A percentile compares a stretch with the other conserved stretches of the same genome.
These are phyloP conservation scores for Candida gigantensis DNA, from an alignment of 1,139 yeast species.

Conservation along the genomic window DNA sequence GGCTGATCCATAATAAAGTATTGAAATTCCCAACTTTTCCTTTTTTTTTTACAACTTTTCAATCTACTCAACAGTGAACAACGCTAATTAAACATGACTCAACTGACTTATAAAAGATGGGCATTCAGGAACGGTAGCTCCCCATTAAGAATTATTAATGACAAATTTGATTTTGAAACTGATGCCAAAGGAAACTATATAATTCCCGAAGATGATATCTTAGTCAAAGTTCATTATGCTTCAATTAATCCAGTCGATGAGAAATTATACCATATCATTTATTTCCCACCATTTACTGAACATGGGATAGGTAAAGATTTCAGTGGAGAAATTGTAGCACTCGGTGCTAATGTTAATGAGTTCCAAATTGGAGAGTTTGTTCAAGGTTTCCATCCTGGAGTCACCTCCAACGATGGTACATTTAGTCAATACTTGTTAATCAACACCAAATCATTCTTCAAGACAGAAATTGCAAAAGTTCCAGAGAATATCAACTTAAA, in stretches of 20 bases:
- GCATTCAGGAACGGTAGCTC: not conserved
- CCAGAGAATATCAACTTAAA: slow-evolving; percentile 49
- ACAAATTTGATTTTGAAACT: slow-evolving; percentile 1
- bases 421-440: slow-evolving; percentile 43
- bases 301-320: slow-evolving; percentile 67
- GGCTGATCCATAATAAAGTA: too few relatives aligned
- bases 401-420: slow-evolving; percentile 51
- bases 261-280: slow-evolving; percentile 41
- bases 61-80: too few relatives aligned
- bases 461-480: slow-evolving; percentile 38
- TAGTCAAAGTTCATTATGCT: slow-evolving; percentile 60
- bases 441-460: slow-evolving; percentile 24
- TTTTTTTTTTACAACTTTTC: too few relatives aligned
- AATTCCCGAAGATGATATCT: slow-evolving; percentile 44
- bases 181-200: slow-evolving; percentile 1
- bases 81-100: not conserved
- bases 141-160: slow-evolving; percentile 2
- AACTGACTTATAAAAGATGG: slow-evolving; percentile 3
- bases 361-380: slow-evolving; percentile 64
- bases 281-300: slow-evolving; percentile 8
- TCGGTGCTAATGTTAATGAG: slow-evolving; percentile 39
- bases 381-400: slow-evolving; percentile 50
- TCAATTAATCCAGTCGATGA: slow-evolving; percentile 71
- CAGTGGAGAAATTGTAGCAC: slow-evolving; percentile 59
- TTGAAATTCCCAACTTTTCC: too few relatives aligned